A percentile compares a stretch with the other conserved stretches of the same genome.
Evolutionary conservation across 2,329 filamentous ascomycete species (phyloP).

Genomic region (Cladosporium sp.): DNA sequence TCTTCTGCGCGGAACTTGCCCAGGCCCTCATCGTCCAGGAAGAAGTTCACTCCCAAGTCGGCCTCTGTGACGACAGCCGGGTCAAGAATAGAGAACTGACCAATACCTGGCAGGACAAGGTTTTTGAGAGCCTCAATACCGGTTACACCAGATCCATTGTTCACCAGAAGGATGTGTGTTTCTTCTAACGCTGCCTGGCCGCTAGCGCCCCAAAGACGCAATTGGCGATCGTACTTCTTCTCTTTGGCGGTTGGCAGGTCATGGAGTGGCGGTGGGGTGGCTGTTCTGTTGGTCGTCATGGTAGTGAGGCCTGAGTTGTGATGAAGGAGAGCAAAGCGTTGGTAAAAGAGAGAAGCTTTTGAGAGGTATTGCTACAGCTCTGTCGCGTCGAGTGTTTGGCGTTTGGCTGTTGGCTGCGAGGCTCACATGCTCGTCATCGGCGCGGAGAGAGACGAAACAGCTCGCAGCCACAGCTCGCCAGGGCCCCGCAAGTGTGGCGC

Average conservation of each 20-base stretch:
- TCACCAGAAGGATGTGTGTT: slow-evolving; percentile 85
- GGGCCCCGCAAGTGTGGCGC: not conserved
- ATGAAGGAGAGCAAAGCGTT: not conserved
- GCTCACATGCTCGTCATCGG: not conserved
- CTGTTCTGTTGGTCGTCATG: slow-evolving; percentile 19
- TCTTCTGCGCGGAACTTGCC: slow-evolving; percentile 75
- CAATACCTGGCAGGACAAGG: slow-evolving; percentile 88
- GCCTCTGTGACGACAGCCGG: slow-evolving; percentile 69
- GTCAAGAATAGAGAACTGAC: slow-evolving; percentile 87
- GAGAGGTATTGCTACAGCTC: not conserved
- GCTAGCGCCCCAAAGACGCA: slow-evolving; percentile 89
- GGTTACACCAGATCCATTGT: slow-evolving; percentile 79
- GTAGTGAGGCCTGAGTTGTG: not conserved
- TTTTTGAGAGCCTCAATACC: slow-evolving; percentile 94
- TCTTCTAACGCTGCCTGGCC: slow-evolving; percentile 88
- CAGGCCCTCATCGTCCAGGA: slow-evolving; percentile 73
- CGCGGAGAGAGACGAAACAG: not conserved
- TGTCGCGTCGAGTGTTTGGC: not conserved
- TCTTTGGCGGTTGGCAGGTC: slow-evolving; percentile 53
- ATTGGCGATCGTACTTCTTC: slow-evolving; percentile 84
- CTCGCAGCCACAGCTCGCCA: not conserved
- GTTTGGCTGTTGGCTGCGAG: not conserved
- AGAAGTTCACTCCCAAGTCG: slow-evolving; percentile 95
- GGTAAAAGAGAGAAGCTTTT: no score
- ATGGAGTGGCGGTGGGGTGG: slow-evolving; percentile 43